Conservation (phyloP, 495 filamentous ascomycete genomes). For the Daldinia grandis region DNA sequence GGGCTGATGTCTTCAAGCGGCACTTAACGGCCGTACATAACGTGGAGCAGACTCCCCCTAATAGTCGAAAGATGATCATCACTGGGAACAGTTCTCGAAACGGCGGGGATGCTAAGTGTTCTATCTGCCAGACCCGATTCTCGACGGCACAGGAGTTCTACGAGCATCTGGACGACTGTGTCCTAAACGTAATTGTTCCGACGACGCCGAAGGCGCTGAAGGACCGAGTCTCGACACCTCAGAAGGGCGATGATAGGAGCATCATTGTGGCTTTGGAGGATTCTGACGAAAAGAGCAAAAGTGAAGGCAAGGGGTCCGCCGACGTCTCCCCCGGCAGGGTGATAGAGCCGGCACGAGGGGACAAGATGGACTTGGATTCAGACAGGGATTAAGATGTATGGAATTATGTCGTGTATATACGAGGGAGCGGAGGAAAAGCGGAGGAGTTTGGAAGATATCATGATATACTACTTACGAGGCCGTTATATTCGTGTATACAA, state of each 20-base stretch:
- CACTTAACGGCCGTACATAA: slow-evolving; percentile 94
- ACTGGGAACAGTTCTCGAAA: slow-evolving; percentile 62
- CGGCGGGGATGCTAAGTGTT: slow-evolving; percentile 86
- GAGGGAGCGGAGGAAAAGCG: slow-evolving; percentile 18
- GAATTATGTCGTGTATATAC: slow-evolving; percentile 22
- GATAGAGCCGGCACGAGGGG: slow-evolving; percentile 23
- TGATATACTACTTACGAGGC: slow-evolving; percentile 20
- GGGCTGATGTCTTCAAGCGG: slow-evolving; percentile 98
- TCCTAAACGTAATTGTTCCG: slow-evolving; percentile 94
- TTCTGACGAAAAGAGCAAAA: slow-evolving; percentile 62
- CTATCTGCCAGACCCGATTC: slow-evolving; percentile 92
- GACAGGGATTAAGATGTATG: slow-evolving; percentile 33
- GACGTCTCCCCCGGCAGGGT: slow-evolving; percentile 11
- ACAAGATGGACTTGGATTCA: slow-evolving; percentile 42
- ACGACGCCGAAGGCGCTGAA: slow-evolving; percentile 71
- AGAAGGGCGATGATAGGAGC: slow-evolving; percentile 52
- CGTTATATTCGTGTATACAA: slow-evolving; percentile 31
- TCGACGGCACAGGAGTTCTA: slow-evolving; percentile 96
- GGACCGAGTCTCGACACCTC: slow-evolving; percentile 63
- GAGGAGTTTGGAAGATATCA: slow-evolving; percentile 25
- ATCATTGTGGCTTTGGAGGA: slow-evolving; percentile 69
- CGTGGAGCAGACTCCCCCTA: slow-evolving; percentile 95
- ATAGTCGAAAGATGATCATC: slow-evolving; percentile 87
- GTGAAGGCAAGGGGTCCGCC: slow-evolving; percentile 30
- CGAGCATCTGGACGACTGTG: slow-evolving; percentile 97